phyloP scores from a whole-genome alignment of 2,329 filamentous ascomycete species.

The Beauveria asiatica region DNA sequence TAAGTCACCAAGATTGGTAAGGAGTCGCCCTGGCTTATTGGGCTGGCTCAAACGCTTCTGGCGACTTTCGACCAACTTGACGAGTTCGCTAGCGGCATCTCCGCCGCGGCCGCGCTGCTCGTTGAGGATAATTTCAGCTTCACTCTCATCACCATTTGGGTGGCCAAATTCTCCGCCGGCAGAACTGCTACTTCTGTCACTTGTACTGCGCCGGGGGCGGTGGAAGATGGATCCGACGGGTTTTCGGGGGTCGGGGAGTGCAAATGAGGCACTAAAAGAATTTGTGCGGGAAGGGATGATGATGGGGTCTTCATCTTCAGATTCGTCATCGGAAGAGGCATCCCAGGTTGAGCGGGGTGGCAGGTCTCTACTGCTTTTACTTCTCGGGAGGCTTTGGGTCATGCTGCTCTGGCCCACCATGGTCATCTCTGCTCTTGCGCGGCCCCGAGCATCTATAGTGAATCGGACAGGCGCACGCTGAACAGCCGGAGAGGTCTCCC shows the following conservation, averaged over 20 bases:
- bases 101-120: constrained; percentile 35
- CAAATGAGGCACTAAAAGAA: constrained; percentile 47
- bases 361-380: constrained; percentile 22
- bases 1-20: constrained; percentile 25
- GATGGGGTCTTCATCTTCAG: constrained; percentile 57
- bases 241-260: constrained; percentile 43
- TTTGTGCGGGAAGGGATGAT: constrained; percentile 53
- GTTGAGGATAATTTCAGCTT: constrained; percentile 50
- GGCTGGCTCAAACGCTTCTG: constrained; percentile 32
- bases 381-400: constrained; percentile 19
- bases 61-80: constrained; percentile 47
- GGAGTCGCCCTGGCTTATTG: constrained; percentile 27
- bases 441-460: constrained; percentile 53
- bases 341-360: constrained; percentile 30
- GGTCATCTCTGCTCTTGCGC: constrained; percentile 46
- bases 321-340: constrained; percentile 41
- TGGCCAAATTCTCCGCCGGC: constrained; percentile 28
- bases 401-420: constrained; percentile 26
- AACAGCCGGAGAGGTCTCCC: constrained; percentile 38
- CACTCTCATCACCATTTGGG: constrained; percentile 42
- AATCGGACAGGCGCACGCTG: constrained; percentile 52
- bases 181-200: constrained; percentile 38
- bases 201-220: constrained; percentile 37
- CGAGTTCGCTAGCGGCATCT: constrained; percentile 52
- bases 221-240: constrained; percentile 41